These are phyloP conservation scores for Rhazya stricta DNA, from an alignment of 257 asterid genomes.

Conservation along the genomic window DNA sequence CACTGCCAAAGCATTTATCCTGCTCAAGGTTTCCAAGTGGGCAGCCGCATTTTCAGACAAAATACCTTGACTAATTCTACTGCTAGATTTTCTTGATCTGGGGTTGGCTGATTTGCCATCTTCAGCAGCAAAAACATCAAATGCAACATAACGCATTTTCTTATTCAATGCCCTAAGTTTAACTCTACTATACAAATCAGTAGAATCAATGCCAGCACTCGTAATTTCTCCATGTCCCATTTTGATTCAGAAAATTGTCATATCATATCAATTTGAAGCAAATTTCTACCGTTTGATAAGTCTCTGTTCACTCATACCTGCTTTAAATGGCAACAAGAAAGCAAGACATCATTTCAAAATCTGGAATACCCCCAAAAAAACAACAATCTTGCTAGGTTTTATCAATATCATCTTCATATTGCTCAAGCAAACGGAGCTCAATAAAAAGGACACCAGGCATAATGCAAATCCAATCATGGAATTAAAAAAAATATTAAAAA, in stretches of 20 bases:
- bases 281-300: neutral
- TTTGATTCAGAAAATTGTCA: neutral
- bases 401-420: neutral
- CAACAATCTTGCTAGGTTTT: neutral
- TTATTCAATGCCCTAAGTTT: slow-evolving; percentile 4
- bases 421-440: neutral
- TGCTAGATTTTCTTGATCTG: neutral
- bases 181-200: slow-evolving; percentile 19
- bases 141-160: neutral
- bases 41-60: slow-evolving; percentile 1
- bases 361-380: neutral
- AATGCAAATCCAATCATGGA: neutral
- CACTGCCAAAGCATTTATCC: neutral
- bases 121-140: neutral
- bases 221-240: slow-evolving; percentile 5
- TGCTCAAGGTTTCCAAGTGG: neutral
- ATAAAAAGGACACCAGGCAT: neutral
- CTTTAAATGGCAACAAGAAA: neutral
- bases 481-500: neutral
- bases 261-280: neutral
- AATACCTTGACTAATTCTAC: too few relatives aligned
- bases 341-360: neutral
- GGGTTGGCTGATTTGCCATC: neutral
- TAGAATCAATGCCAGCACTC: neutral
- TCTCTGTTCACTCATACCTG: neutral